Evolutionary conservation across 352 stramenopile genomes (phyloP).

Genomic region (Phytophthora crassamura): DNA sequence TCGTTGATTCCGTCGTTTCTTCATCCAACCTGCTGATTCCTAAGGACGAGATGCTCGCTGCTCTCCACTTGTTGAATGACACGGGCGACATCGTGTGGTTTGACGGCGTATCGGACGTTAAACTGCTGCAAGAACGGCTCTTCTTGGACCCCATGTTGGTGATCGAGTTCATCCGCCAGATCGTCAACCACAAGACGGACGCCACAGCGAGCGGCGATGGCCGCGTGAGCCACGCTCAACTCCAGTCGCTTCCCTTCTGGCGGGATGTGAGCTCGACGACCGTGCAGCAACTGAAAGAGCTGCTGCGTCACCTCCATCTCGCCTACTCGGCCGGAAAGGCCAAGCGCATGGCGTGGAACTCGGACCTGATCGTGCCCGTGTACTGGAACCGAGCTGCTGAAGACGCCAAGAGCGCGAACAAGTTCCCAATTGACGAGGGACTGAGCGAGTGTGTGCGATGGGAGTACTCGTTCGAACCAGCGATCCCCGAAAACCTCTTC

Average conservation of each 20-base stretch:
- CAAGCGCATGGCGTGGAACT: constrained; percentile 15
- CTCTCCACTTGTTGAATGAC: constrained; percentile 14
- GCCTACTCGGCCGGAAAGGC: constrained; percentile 18
- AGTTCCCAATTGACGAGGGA: background rate
- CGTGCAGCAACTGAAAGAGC: constrained; percentile 15
- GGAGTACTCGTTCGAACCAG: constrained; percentile 35
- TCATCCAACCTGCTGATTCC: background rate
- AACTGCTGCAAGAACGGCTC: background rate
- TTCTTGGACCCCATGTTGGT: constrained; percentile 14
- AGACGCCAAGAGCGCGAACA: constrained; percentile 12
- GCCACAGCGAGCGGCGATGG: background rate
- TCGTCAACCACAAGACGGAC: constrained; percentile 20
- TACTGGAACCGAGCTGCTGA: constrained; percentile 31
- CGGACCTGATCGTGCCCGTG: constrained; percentile 21
- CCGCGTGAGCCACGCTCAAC: constrained; percentile 3
- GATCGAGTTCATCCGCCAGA: constrained; percentile 19
- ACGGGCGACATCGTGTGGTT: constrained; percentile 24
- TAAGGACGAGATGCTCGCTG: constrained; percentile 3
- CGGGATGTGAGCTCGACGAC: constrained; percentile 2
- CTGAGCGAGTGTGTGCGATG: constrained; percentile 26
- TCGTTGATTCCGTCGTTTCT: background rate
- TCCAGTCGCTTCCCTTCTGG: constrained; percentile 12
- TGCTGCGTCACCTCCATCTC: constrained; percentile 18
- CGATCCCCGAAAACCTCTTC: constrained; percentile 39
- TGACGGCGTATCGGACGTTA: constrained; percentile 2